A percentile compares a stretch with the other conserved stretches of the same genome.
These are phyloP conservation scores for Thuja plicata DNA, from an alignment of 83 land plant species.

Conservation along the genomic window DNA sequence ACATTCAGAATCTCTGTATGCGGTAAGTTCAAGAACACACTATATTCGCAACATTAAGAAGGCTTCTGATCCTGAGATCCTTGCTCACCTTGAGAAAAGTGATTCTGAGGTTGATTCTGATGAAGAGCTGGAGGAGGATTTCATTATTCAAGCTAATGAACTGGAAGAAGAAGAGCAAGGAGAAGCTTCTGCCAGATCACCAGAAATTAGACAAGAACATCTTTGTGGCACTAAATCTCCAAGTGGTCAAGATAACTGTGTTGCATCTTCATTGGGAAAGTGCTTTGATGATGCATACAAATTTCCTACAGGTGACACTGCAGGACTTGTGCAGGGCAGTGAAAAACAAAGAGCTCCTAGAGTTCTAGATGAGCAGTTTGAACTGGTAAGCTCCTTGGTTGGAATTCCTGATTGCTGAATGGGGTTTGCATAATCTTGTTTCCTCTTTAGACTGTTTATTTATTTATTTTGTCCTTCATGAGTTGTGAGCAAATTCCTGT, in stretches of 20 bases:
- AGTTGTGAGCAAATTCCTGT: neutral
- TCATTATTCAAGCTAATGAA: slow-evolving; percentile 65
- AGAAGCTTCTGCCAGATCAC: neutral
- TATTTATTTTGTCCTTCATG: neutral
- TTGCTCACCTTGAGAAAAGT: slow-evolving; percentile 59
- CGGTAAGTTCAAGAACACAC: slow-evolving; percentile 53
- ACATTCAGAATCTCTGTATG: slow-evolving; percentile 26
- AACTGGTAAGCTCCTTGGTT: slow-evolving; percentile 47
- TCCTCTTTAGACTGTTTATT: neutral
- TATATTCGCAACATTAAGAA: slow-evolving; percentile 38
- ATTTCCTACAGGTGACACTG: neutral
- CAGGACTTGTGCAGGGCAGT: neutral
- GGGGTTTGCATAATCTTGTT: neutral
- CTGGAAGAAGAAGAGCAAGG: slow-evolving; percentile 30
- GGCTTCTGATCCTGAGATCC: slow-evolving; percentile 81
- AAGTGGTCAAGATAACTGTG: neutral
- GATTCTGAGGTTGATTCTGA: slow-evolving; percentile 72
- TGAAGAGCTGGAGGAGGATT: slow-evolving; percentile 92
- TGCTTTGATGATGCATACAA: neutral
- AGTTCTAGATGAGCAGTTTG: slow-evolving; percentile 87
- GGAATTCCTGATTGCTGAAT: neutral
- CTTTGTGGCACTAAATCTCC: neutral
- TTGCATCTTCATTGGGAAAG: neutral
- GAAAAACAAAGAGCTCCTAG: slow-evolving; percentile 48
- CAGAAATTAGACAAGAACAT: slow-evolving; percentile 17